Evolutionary conservation across 2,329 filamentous ascomycete genomes (phyloP).

Genomic region (Talaromyces sp.): DNA sequence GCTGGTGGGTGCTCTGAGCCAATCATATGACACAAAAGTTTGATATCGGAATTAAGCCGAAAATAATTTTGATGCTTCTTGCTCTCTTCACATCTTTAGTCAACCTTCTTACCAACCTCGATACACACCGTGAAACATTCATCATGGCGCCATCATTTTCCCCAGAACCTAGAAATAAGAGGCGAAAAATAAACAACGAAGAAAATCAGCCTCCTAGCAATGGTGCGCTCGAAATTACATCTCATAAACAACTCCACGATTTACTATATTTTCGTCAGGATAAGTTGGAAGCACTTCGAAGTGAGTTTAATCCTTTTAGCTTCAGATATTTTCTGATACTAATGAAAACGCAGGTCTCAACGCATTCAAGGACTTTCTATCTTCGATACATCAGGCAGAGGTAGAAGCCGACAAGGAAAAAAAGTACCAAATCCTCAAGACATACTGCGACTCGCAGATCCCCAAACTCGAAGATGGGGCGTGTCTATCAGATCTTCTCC

Average conservation of each 20-base stretch:
- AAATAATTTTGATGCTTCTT: constrained; percentile 7
- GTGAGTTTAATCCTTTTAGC: constrained; percentile 49
- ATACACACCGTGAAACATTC: background rate
- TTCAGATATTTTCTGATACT: background rate
- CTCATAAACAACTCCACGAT: constrained; percentile 64
- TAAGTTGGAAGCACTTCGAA: constrained; percentile 53
- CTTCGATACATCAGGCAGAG: constrained; percentile 36
- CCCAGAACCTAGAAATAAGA: constrained; percentile 35
- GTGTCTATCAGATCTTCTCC: constrained; percentile 75
- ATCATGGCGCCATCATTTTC: constrained; percentile 35
- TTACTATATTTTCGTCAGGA: constrained; percentile 71
- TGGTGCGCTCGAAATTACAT: constrained; percentile 30
- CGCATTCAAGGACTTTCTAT: constrained; percentile 45
- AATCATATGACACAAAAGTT: background rate
- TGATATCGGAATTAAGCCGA: background rate
- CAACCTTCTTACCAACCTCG: no score
- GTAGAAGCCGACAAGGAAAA: constrained; percentile 35
- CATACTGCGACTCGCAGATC: constrained; percentile 54
- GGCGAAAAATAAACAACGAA: constrained; percentile 38
- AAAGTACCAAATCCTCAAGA: constrained; percentile 44
- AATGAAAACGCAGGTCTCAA: constrained; percentile 35
- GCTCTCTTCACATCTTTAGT: background rate
- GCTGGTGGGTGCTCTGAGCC: background rate
- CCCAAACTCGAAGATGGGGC: constrained; percentile 54
- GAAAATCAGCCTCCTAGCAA: constrained; percentile 13